Evolutionary conservation across 805 yeast species (phyloP).

Genomic region (Candida ficus): DNA sequence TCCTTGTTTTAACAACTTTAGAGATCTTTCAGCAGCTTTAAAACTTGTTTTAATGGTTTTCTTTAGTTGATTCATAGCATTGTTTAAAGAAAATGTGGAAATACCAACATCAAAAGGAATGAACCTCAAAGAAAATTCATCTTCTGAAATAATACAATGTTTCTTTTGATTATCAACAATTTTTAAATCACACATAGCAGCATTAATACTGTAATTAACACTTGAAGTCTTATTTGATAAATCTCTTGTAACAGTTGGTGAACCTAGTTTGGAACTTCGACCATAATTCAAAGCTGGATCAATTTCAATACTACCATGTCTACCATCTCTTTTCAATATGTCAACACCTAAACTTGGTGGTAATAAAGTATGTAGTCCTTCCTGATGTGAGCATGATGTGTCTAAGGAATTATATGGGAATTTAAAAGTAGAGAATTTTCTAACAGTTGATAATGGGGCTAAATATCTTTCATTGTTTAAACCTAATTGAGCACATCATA

Average conservation of each 20-base stretch:
- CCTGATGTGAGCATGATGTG: conserved; percentile 44
- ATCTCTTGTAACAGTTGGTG: conserved; percentile 50
- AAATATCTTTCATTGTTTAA: conserved; percentile 43
- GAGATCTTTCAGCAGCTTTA: conserved; percentile 14
- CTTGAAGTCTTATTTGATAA: conserved; percentile 41
- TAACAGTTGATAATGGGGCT: conserved; percentile 44
- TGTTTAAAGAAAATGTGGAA: conserved; percentile 16
- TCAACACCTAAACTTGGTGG: conserved; percentile 40
- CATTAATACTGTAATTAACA: conserved; percentile 50
- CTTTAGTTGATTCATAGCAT: conserved; percentile 9
- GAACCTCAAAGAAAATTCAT: conserved; percentile 33
- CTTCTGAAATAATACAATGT: conserved; percentile 29
- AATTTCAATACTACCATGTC: conserved; percentile 27
- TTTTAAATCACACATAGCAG: conserved; percentile 47
- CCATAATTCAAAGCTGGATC: conserved; percentile 43
- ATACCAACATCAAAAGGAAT: conserved; percentile 35
- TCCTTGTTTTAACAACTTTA: conserved; percentile 15
- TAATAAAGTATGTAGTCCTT: conserved; percentile 31
- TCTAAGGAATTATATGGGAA: conserved; percentile 51
- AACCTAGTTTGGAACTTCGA: conserved; percentile 43
- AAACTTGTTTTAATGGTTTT: conserved; percentile 13
- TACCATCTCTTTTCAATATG: conserved; percentile 25
- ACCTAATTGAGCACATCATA: conserved; percentile 44
- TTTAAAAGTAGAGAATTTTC: conserved; percentile 54
- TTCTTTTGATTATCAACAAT: conserved; percentile 14